phyloP scores from a whole-genome alignment of 306 rosid species.

The Fragaria nilgerrensis region DNA sequence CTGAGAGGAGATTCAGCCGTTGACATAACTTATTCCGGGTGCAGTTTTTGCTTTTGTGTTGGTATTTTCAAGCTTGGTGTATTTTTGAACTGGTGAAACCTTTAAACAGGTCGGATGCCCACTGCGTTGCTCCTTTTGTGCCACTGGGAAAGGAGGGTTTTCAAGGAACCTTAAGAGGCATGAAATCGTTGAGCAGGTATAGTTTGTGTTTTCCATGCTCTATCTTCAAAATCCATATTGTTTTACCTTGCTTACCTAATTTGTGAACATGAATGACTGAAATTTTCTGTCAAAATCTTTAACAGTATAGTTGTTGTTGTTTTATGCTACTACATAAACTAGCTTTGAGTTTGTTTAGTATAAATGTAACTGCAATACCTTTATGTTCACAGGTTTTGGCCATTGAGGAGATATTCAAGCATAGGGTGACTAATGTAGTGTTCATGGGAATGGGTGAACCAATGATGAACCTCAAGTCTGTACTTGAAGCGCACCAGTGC shows the following conservation, averaged over 20 bases:
- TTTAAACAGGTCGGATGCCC: constrained; percentile 83
- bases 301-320: neutral
- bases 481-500: constrained; percentile 87
- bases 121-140: constrained; percentile 91
- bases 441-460: constrained; percentile 99
- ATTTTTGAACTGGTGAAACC: constrained; percentile 16
- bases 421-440: constrained; percentile 88
- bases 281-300: neutral
- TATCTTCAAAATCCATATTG: neutral
- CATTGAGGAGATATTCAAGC: constrained; percentile 82
- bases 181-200: constrained; percentile 95
- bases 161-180: constrained; percentile 82
- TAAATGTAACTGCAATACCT: constrained; percentile 4
- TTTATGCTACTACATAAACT: constrained; percentile 10
- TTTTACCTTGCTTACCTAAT: neutral
- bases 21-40: neutral
- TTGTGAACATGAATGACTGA: neutral
- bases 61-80: neutral
- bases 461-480: constrained; percentile 84
- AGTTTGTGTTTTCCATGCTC: constrained; percentile 14
- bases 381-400: constrained; percentile 74
- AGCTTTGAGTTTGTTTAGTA: constrained; percentile 15
- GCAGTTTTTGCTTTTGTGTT: constrained; percentile 15
- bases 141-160: constrained; percentile 96
- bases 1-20: constrained; percentile 17